Evolutionary conservation across 2,329 filamentous ascomycete genomes (phyloP).

Genomic region (Aspergillus sp.): DNA sequence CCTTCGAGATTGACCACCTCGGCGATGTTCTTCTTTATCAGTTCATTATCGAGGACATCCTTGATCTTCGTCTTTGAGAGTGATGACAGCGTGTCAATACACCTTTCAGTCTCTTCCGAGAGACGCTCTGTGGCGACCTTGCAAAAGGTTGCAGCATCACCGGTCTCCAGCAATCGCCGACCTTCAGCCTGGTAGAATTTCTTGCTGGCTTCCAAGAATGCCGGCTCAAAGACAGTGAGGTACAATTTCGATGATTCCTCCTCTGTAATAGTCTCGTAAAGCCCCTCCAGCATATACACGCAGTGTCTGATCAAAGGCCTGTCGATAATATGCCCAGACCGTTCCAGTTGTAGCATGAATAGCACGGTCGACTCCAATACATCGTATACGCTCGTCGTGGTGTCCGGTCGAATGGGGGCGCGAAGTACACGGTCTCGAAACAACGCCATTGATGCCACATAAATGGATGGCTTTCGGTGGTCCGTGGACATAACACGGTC

Average conservation of each 20-base stretch:
- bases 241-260: conserved; percentile 80
- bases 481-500: conserved; percentile 82
- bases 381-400: conserved; percentile 61
- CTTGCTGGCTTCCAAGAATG: conserved; percentile 70
- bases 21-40: conserved; percentile 75
- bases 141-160: conserved; percentile 81
- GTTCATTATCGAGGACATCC: conserved; percentile 73
- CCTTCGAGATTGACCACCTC: conserved; percentile 83
- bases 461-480: conserved; percentile 74
- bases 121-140: conserved; percentile 73
- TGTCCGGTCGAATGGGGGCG: conserved; percentile 52
- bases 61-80: conserved; percentile 73
- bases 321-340: conserved; percentile 86
- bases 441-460: conserved; percentile 78
- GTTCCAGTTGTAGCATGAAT: conserved; percentile 89
- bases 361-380: conserved; percentile 80
- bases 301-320: conserved; percentile 78
- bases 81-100: conserved; percentile 75
- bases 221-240: conserved; percentile 75
- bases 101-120: conserved; percentile 78
- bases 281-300: conserved; percentile 82
- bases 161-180: conserved; percentile 70
- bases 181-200: conserved; percentile 78
- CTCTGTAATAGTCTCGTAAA: conserved; percentile 81
- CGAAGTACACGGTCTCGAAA: conserved; percentile 85